Evolutionary conservation across 2,329 filamentous ascomycete genomes (phyloP), one percentile per base, ranked within the genome.

Genomic region (Alternaria panax): DNA sequence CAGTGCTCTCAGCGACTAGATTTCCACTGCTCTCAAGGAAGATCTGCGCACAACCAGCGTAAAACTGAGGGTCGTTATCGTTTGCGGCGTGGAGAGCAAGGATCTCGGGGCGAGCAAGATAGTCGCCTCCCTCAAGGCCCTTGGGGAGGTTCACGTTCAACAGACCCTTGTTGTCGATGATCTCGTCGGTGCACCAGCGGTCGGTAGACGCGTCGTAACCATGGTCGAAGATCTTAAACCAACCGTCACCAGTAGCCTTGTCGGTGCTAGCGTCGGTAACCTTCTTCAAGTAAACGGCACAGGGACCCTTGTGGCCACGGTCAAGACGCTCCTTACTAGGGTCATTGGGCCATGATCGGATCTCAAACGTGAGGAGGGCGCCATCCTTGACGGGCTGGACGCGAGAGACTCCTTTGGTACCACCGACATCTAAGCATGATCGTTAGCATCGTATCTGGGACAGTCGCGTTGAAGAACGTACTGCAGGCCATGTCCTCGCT

Each of bases 191-290:
- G 77, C 90, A 92, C 89, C 90, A 93, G 73, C 86, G 80, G 27
- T 80, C 75, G 2, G 81, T 80, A 5, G 73, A 66, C 5, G 79
- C 73, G 67, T 90, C 83, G 77, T 90, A 91, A 45, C 88, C 89
- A 51, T 89, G 84, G 58, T 91, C 85, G 82, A 85, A 92, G 72
- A 93, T 86, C 83, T 92, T 92, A 83, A 93, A 91, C 91, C 90
- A 93, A 38, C 90, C 90, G 51, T 82, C 79, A 5, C 90, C 90
- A 24, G 83, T 62, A 65, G 73, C 80, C 24, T 61, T 58, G 50
- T 87, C 87, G 12, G 84, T 75, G 51, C 77, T 79, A 59, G 88
- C 86, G 57, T 87, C 82, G 64, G 81, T 77, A 1, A 92, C 85
- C 69, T 87, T 86, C 80, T 92, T 92, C 79, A 92, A 81, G 77